Percentiles rank a stretch among this genome's conserved stretches.
Evolutionary conservation across 192 early-diverging fungal genomes (phyloP).

Genomic region (Coemansia sp.): DNA sequence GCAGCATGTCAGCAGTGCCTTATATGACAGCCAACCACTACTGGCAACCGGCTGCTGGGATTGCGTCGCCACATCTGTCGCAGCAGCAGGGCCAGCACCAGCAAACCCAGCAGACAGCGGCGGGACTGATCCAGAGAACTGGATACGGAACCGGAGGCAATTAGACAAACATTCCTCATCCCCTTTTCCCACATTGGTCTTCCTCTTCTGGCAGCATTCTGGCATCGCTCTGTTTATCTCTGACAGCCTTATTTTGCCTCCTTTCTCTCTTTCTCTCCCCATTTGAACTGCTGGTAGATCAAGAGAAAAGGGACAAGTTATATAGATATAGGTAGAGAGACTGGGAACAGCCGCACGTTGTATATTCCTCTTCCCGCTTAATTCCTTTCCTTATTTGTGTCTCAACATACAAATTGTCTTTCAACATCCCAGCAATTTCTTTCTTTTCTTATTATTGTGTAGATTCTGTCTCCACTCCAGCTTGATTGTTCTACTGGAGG

Average conservation of each 20-base stretch:
- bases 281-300: neutral
- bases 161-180: neutral
- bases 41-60: slow-evolving; percentile 28
- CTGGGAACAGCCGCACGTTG: slow-evolving; percentile 7
- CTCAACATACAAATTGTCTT: neutral
- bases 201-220: neutral
- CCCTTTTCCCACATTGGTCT: neutral
- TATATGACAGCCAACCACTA: slow-evolving; percentile 45
- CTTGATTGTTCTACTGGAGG: neutral
- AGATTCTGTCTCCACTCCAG: neutral
- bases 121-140: slow-evolving; percentile 38
- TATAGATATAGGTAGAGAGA: neutral
- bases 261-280: too few species aligned
- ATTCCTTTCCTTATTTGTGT: slow-evolving; percentile 5
- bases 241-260: neutral
- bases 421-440: neutral
- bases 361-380: slow-evolving; percentile 9
- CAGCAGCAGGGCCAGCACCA: slow-evolving; percentile 25
- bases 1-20: slow-evolving; percentile 25
- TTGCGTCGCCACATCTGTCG: slow-evolving; percentile 42
- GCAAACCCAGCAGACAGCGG: slow-evolving; percentile 21
- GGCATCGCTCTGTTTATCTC: neutral
- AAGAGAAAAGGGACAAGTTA: too few species aligned
- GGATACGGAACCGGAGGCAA: slow-evolving; percentile 35
- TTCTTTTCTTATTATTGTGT: neutral